Conservation (phyloP, 371 early-diverging fungal species). For the Mucor indicus region DNA sequence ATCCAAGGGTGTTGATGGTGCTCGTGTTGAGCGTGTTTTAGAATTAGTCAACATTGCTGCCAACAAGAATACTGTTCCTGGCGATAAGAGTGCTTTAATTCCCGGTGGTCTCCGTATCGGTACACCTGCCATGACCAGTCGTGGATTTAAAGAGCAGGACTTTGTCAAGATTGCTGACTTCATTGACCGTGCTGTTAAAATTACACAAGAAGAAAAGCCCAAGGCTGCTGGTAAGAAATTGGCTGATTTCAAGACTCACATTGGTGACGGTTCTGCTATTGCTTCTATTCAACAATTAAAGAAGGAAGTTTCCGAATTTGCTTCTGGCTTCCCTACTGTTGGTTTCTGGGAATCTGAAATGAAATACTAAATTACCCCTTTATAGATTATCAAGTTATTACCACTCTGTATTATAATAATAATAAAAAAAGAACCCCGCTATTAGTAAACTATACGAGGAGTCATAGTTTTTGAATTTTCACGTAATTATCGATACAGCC, state of each 20-base stretch:
- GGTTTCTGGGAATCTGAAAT: constrained; percentile 50
- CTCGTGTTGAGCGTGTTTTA: constrained; percentile 90
- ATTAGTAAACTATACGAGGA: too few species aligned
- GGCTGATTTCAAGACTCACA: constrained; percentile 86
- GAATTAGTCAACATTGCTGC: constrained; percentile 95
- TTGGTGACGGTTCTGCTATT: constrained; percentile 22
- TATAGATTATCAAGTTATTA: too few species aligned
- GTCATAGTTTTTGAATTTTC: too few species aligned
- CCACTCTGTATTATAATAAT: too few species aligned
- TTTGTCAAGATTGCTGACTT: constrained; percentile 83
- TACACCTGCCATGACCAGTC: constrained; percentile 97
- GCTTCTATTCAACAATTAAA: constrained; percentile 72
- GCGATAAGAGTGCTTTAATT: constrained; percentile 92
- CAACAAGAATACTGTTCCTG: constrained; percentile 99
- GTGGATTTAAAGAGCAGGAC: constrained; percentile 88
- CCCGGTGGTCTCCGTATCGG: constrained; percentile 95
- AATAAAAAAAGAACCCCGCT: too few species aligned
- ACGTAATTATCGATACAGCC: too few species aligned
- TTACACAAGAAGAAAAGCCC: constrained; percentile 61
- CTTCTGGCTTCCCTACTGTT: constrained; percentile 88
- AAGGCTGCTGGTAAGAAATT: constrained; percentile 83
- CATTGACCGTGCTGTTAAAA: constrained; percentile 79
- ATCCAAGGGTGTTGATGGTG: constrained; percentile 86
- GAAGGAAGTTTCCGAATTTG: constrained; percentile 87
- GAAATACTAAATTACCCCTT: constrained; percentile 20